Conservation (phyloP, 2,329 filamentous ascomycete genomes). For the Cercospora zeina region DNA sequence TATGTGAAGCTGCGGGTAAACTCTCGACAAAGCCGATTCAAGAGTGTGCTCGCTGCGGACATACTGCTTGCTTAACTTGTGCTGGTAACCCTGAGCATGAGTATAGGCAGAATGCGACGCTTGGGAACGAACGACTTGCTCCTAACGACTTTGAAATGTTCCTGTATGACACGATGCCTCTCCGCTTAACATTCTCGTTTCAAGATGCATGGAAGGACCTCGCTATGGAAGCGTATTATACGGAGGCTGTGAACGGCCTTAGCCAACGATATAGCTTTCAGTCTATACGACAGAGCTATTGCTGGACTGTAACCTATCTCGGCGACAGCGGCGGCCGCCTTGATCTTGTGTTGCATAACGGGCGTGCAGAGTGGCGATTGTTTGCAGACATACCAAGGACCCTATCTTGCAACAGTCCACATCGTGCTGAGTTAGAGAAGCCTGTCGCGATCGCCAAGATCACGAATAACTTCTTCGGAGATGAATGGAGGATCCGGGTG, state of each 20-base stretch:
- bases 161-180: conserved; percentile 28
- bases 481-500: conserved; percentile 48
- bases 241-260: conserved; percentile 32
- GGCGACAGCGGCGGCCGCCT: conserved; percentile 38
- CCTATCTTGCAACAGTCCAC: conserved; percentile 28
- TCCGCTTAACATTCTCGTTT: conserved; percentile 24
- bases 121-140: not conserved
- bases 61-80: conserved; percentile 58
- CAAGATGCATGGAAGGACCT: not conserved
- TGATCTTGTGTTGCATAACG: conserved; percentile 39
- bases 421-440: conserved; percentile 30
- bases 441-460: conserved; percentile 35
- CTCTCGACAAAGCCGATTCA: conserved; percentile 47
- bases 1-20: conserved; percentile 55
- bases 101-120: conserved; percentile 38
- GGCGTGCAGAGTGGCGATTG: conserved; percentile 35
- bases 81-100: conserved; percentile 56
- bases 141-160: conserved; percentile 30
- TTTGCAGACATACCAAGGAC: conserved; percentile 30
- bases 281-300: conserved; percentile 36
- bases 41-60: conserved; percentile 54
- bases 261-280: conserved; percentile 41
- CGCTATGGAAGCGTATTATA: not conserved
- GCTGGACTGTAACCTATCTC: conserved; percentile 49
- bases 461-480: conserved; percentile 41